A percentile compares a stretch with the other conserved stretches of the same genome.
phyloP scores from a whole-genome alignment of 306 rosid species.

The Acacia melanoxylon region DNA sequence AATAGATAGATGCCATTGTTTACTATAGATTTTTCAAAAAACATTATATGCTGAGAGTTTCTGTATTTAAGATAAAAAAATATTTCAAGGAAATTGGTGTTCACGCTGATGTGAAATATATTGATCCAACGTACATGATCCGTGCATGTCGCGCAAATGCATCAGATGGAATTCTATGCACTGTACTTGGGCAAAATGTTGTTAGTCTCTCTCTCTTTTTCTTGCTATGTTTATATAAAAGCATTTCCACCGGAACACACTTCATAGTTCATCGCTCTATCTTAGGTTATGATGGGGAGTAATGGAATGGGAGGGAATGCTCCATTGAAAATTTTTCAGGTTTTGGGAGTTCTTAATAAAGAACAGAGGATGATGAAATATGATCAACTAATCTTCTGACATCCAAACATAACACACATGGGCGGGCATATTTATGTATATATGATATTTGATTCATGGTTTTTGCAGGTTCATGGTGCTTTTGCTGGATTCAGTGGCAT shows the following conservation, averaged over 20 bases:
- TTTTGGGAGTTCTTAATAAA: neutral
- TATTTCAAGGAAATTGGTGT: slow-evolving; percentile 67
- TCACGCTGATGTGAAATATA: slow-evolving; percentile 91
- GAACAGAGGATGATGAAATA: neutral
- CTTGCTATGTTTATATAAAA: neutral
- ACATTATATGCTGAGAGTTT: slow-evolving; percentile 8
- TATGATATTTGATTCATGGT: slow-evolving; percentile 19
- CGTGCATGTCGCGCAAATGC: slow-evolving; percentile 98
- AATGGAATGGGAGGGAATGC: neutral
- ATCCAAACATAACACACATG: neutral
- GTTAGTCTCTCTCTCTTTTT: slow-evolving; percentile 51
- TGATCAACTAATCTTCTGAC: neutral
- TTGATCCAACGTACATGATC: slow-evolving; percentile 98
- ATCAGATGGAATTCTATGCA: slow-evolving; percentile 93
- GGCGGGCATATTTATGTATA: neutral
- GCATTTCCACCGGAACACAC: neutral
- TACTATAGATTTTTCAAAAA: neutral
- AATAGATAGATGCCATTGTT: slow-evolving; percentile 8
- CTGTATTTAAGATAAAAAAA: slow-evolving; percentile 63
- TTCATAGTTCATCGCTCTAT: neutral
- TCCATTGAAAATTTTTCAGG: neutral
- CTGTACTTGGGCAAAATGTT: slow-evolving; percentile 97
- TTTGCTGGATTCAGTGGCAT: slow-evolving; percentile 98
- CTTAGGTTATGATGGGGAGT: neutral
- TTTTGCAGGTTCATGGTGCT: slow-evolving; percentile 92